A percentile compares a stretch with the other conserved stretches of the same genome.
phyloP scores from a whole-genome alignment of 2,329 filamentous ascomycete genomes.

The Apiospora marii region DNA sequence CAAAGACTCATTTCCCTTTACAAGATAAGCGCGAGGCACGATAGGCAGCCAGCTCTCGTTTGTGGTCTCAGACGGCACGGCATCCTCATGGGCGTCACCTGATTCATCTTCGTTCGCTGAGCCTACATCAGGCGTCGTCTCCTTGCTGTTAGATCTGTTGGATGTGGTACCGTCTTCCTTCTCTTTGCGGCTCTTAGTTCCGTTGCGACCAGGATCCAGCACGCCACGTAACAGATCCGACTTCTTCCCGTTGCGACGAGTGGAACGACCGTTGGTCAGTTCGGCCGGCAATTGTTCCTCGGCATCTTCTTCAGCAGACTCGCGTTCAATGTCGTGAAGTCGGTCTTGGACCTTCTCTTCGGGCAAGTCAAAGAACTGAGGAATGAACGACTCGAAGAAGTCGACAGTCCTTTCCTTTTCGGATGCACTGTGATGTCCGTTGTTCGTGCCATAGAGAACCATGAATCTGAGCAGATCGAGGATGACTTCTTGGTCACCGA shows the following conservation, averaged over 20 bases:
- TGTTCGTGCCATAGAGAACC: conserved; percentile 71
- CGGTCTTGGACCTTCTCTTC: conserved; percentile 73
- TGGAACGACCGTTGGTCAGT: conserved; percentile 68
- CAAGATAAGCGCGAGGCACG: conserved; percentile 63
- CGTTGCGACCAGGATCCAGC: conserved; percentile 78
- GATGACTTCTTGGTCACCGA: conserved; percentile 75
- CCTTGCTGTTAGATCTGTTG: conserved; percentile 82
- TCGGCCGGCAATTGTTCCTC: conserved; percentile 77
- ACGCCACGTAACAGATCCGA: conserved; percentile 85
- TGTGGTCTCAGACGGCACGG: conserved; percentile 66
- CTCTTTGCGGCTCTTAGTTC: conserved; percentile 72
- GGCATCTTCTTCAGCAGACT: conserved; percentile 78
- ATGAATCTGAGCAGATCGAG: conserved; percentile 68
- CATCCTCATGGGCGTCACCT: conserved; percentile 66
- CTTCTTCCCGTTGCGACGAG: conserved; percentile 77
- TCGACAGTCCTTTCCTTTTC: conserved; percentile 78
- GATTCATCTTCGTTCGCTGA: conserved; percentile 82
- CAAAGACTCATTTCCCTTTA: conserved; percentile 61
- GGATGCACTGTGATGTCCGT: conserved; percentile 73
- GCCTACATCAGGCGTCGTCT: conserved; percentile 85
- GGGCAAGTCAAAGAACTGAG: conserved; percentile 78
- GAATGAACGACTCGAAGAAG: conserved; percentile 80
- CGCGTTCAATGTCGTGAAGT: conserved; percentile 73
- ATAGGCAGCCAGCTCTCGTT: conserved; percentile 72
- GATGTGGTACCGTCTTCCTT: conserved; percentile 83